Base-by-base conservation (phyloP, 1,284 basidiomycete genomes). In the Paramarasmius palmivorus region DNA sequence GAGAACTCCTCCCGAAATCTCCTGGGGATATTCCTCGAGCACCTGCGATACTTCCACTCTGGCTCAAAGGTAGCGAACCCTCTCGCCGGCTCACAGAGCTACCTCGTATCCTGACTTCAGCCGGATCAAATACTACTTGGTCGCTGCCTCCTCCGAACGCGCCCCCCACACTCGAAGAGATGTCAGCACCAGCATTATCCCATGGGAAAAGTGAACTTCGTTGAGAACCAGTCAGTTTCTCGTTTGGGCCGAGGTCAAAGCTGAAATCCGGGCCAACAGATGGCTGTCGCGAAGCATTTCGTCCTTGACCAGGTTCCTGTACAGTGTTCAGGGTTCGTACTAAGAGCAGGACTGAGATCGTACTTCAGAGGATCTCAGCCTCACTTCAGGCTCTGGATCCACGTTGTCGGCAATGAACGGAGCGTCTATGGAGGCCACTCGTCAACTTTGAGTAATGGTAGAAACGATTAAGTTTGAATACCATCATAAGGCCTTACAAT, bases 261-360 rank as follows among this genome's bases (percentile, higher is more conserved):
- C 73, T 78, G 42, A 84, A 68, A 54, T 81, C 70, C 44, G 58
- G 75, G 66, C 64, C 68, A 26, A 75, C 60, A 26, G 81, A 84
- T 5, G 74, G 74, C 14, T 78, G 76, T 22, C 79, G 76, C 40
- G 86, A 86, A 29, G 71, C 70, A 32, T 75, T 77, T 60, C 89
- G 86, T 12, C 76, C 88, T 83, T 88, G 85, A 34, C 86, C 89
- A 45, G 89, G 89, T 71, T 90, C 88, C 90, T 90, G 59, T 22
- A 49, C n/a, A 12, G 20, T 17, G 12, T 10, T 22, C 23, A 41
- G 26, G 26, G 32, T 32, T 32, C 14, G 15, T 17, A 45, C 26
- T 26, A 17, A 29, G 37, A 25, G n/a, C 12, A 7, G 10, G 29
- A 12, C 32, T 15, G 37, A 41, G 4, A 49, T 50, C 57, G 41